Percentiles rank a stretch among this genome's conserved stretches.
Evolutionary conservation across 257 asterid species (phyloP).

Genomic region (Gynochthodes officinalis): DNA sequence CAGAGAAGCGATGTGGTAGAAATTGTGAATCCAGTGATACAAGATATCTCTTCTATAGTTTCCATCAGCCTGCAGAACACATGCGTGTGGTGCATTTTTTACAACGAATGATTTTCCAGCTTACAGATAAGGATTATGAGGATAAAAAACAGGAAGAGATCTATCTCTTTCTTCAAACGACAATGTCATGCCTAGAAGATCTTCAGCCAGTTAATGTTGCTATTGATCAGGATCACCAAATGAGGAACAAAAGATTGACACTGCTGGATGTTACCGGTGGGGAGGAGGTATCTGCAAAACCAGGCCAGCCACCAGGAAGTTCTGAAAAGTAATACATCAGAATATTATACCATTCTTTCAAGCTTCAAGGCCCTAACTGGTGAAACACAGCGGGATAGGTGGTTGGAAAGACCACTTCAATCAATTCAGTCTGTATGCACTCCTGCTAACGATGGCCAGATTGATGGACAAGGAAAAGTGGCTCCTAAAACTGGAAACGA

Average conservation of each 20-base stretch:
- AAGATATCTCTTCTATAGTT: constrained; percentile 79
- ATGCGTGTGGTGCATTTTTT: constrained; percentile 83
- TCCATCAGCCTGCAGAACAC: constrained; percentile 86
- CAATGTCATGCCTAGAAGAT: constrained; percentile 59
- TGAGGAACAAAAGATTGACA: constrained; percentile 53
- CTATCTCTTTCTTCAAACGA: constrained; percentile 70
- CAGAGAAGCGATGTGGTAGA: constrained; percentile 60
- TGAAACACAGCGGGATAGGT: constrained; percentile 63
- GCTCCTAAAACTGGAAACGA: constrained; percentile 31
- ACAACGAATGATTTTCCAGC: constrained; percentile 57
- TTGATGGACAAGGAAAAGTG: constrained; percentile 36
- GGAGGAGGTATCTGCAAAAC: constrained; percentile 47
- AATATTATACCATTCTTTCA: constrained; percentile 42
- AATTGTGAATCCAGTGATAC: constrained; percentile 63
- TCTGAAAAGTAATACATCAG: constrained; percentile 45
- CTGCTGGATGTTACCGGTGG: constrained; percentile 68
- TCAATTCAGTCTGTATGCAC: constrained; percentile 53
- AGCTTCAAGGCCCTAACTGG: constrained; percentile 49
- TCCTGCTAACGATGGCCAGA: constrained; percentile 32
- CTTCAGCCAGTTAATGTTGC: constrained; percentile 52
- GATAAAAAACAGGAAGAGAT: constrained; percentile 69
- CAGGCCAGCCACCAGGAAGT: constrained; percentile 61
- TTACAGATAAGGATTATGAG: constrained; percentile 73
- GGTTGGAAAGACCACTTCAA: constrained; percentile 75
- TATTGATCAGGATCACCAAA: constrained; percentile 54